Evolutionary conservation across 345 rosid species (phyloP).

Genomic region (Aethionema arabicum): DNA sequence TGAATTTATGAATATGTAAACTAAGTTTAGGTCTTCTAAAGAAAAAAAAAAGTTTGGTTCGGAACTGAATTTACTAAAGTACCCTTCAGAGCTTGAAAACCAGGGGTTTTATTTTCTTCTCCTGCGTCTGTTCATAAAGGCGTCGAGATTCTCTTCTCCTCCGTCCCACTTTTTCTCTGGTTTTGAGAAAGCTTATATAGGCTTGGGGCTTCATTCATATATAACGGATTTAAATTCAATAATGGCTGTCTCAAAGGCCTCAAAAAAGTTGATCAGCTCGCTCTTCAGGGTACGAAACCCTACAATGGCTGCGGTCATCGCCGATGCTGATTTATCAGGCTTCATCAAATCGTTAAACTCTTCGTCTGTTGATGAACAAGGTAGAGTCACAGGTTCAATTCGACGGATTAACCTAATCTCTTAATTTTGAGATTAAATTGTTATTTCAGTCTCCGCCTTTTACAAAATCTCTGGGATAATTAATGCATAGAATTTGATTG

Average conservation of each 20-base stretch:
- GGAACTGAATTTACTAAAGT: too few relatives aligned
- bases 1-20: too few relatives aligned
- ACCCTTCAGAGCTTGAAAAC: neutral
- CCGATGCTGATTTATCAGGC: slow-evolving; percentile 8
- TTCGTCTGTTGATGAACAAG: neutral
- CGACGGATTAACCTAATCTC: too few relatives aligned
- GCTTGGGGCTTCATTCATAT: too few relatives aligned
- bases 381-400: neutral
- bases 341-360: slow-evolving; percentile 14
- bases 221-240: neutral
- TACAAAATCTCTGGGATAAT: neutral
- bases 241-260: slow-evolving; percentile 26
- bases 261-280: slow-evolving; percentile 31
- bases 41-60: too few relatives aligned
- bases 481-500: neutral
- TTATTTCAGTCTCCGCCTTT: neutral
- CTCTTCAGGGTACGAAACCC: slow-evolving; percentile 21
- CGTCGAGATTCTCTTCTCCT: neutral
- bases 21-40: too few relatives aligned
- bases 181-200: too few relatives aligned
- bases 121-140: neutral
- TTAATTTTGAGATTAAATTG: neutral
- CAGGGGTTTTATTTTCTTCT: neutral
- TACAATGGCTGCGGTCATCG: slow-evolving; percentile 11
- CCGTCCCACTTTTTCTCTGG: neutral